phyloP scores from a whole-genome alignment of 2,329 filamentous ascomycete species.

The Tolypocladium pustulatum region DNA sequence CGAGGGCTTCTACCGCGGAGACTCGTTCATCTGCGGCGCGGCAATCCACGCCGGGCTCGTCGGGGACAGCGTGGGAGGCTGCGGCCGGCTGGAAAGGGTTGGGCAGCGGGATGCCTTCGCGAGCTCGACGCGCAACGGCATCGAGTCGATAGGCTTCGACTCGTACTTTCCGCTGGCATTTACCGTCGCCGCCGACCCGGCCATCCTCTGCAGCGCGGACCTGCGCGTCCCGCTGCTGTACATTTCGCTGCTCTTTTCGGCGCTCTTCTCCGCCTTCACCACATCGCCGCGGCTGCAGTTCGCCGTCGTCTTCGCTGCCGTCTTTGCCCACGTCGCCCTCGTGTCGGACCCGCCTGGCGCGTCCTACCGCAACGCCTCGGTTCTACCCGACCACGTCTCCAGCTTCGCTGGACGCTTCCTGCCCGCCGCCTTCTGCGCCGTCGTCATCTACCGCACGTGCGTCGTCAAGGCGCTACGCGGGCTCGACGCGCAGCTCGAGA shows the following conservation, averaged over 20 bases:
- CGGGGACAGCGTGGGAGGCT: slow-evolving; percentile 61
- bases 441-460: slow-evolving; percentile 76
- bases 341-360: slow-evolving; percentile 77
- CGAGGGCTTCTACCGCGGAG: slow-evolving; percentile 67
- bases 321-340: slow-evolving; percentile 88
- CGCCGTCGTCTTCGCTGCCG: slow-evolving; percentile 66
- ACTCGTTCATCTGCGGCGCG: slow-evolving; percentile 78
- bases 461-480: slow-evolving; percentile 59
- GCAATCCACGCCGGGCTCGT: slow-evolving; percentile 82
- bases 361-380: slow-evolving; percentile 59
- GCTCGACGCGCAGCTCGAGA: slow-evolving; percentile 77
- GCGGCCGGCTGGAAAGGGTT: slow-evolving; percentile 66
- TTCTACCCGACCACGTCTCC: not conserved
- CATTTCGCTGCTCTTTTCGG: slow-evolving; percentile 73
- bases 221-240: slow-evolving; percentile 74
- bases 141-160: slow-evolving; percentile 67
- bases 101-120: slow-evolving; percentile 57
- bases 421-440: slow-evolving; percentile 77
- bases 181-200: slow-evolving; percentile 49
- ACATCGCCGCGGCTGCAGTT: slow-evolving; percentile 73
- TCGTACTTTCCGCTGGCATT: slow-evolving; percentile 86
- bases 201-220: slow-evolving; percentile 62
- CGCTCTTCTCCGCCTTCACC: slow-evolving; percentile 70
- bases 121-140: slow-evolving; percentile 58
- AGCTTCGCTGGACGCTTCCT: slow-evolving; percentile 61